Conservation (phyloP, 805 yeast genomes). For the Monosporozyma servazzii region DNA sequence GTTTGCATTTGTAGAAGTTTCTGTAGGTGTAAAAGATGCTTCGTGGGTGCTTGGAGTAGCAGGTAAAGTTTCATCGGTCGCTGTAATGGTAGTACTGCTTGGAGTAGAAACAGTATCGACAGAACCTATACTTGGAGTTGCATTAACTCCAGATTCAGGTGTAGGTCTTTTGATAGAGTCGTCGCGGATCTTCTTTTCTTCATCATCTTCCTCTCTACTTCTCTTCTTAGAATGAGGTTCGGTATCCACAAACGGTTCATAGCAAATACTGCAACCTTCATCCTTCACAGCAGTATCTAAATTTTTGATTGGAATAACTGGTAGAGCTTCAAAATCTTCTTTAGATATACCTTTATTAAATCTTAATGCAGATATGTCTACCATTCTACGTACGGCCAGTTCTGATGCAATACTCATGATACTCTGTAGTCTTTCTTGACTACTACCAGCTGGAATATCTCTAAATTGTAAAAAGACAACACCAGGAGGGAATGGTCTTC, state of each 20-base stretch:
- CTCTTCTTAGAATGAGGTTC: constrained; percentile 21
- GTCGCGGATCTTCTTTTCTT: constrained; percentile 10
- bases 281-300: constrained; percentile 21
- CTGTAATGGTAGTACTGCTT: background rate
- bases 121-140: background rate
- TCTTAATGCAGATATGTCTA: constrained; percentile 37
- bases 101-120: background rate
- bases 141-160: background rate
- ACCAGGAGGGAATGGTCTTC: constrained; percentile 28
- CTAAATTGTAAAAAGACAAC: constrained; percentile 57
- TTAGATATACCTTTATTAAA: constrained; percentile 42
- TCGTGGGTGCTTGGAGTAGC: background rate
- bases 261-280: constrained; percentile 55
- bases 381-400: constrained; percentile 56
- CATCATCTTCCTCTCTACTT: constrained; percentile 20
- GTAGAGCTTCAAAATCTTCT: constrained; percentile 44
- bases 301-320: constrained; percentile 28
- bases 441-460: constrained; percentile 49
- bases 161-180: background rate
- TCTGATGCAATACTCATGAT: constrained; percentile 60
- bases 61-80: constrained; percentile 2
- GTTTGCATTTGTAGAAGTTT: constrained; percentile 4
- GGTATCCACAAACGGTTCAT: constrained; percentile 38
- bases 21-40: background rate
- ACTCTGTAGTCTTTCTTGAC: constrained; percentile 51